Base-by-base conservation (phyloP, 192 early-diverging fungal species). In the Podila horticola region DNA sequence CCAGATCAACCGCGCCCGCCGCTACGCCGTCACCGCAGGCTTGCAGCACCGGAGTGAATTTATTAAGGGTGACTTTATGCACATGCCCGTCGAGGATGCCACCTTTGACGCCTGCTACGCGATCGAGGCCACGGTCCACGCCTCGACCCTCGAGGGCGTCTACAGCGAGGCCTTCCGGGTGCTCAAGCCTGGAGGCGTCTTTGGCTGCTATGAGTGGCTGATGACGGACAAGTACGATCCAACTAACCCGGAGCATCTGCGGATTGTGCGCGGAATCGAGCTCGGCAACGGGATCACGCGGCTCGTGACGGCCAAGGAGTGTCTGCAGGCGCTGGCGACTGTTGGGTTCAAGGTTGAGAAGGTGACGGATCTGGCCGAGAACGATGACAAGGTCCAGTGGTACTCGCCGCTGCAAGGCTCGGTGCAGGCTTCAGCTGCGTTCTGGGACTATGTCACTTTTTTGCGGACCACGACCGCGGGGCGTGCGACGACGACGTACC, bases 141-240 rank as follows among this genome's bases (percentile, higher is more conserved):
- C 96, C 0, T 93, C 95, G 9, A 82, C 86, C 2, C 88, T 98
- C 30, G 92, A 95, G 73, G 91, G 90, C 68, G 94, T 94, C 49
- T 98, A 98, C 75, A 84, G 88, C 30, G 93, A 98, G 74, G 93
- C 94, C 72, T 98, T 91, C 90, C 89, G 95, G 58, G 93, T 95
- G 7, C 75, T 98, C 61, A 98, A 98, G 87, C 96, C 97, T 50
- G 96, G 96, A 29, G 93, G 93, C 59, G 83, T 86, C 65, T 97
- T 97, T 92, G 94, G 95, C 22, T 91, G 91, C 81, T 98, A 98
- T 86, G 97, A 98, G 83, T 98, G 97, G 97, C 89, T 94, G 75
- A 91, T 95, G 66, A 98, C 96, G 31, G 95, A 95, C 55, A 89
- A 92, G 64, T 98, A 92, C 81, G 94, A 98, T 79, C 89, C 91